Percentiles rank a stretch among this genome's conserved stretches.
Conservation (phyloP, 305 asterid species). For the Fraxinus floribunda region DNA sequence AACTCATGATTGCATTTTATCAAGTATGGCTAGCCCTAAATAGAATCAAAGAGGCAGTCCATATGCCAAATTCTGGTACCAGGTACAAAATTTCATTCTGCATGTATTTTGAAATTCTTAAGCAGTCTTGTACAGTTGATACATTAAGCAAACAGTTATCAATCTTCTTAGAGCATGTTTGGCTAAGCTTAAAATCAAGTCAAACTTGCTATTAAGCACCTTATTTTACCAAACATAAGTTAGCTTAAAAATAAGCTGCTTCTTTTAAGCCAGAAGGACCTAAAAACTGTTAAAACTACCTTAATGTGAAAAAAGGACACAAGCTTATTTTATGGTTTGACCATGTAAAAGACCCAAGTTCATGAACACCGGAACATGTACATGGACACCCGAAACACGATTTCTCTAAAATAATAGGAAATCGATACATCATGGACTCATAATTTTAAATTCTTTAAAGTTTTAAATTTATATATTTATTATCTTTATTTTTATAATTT, state of each 20-base stretch:
- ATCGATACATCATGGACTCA: background rate
- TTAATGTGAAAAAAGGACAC: background rate
- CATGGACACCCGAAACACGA: background rate
- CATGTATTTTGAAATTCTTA: background rate
- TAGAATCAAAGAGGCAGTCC: background rate
- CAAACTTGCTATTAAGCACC: too few relatives aligned
- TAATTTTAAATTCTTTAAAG: background rate
- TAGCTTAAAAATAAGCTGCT: too few relatives aligned
- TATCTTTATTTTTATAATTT: background rate
- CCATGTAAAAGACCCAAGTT: background rate
- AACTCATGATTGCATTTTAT: background rate
- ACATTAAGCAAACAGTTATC: background rate
- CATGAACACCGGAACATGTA: background rate
- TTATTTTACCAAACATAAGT: too few relatives aligned
- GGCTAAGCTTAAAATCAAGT: background rate
- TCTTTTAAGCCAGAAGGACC: too few relatives aligned
- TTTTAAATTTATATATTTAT: too few relatives aligned
- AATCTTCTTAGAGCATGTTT: background rate
- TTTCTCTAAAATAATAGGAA: background rate
- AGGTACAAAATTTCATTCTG: background rate
- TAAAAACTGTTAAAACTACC: too few relatives aligned
- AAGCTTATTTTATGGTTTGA: background rate
- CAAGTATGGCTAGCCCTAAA: background rate
- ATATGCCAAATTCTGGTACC: background rate
- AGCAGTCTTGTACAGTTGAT: background rate